Evolutionary conservation across 2,329 filamentous ascomycete genomes (phyloP), one percentile per base, ranked within the genome.

Genomic region (Akanthomyces uredinophilus): DNA sequence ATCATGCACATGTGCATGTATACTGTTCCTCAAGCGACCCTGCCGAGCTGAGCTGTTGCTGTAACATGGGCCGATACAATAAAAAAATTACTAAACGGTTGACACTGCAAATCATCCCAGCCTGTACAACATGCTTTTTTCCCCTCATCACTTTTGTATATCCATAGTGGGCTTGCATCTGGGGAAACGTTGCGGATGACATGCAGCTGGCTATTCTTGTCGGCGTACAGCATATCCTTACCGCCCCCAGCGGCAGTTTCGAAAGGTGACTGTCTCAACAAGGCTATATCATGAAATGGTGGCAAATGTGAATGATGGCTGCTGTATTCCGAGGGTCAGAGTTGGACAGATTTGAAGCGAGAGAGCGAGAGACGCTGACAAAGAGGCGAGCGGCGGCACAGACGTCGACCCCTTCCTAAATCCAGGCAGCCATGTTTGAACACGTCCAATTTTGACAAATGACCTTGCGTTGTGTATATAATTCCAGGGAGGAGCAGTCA

Each of bases 371-470:
- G 41, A n/a, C n/a, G 18, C n/a, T n/a, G 41, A 44, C 10, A 3
- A 44, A 44, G 3, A 44, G n/a, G 18, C 18, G n/a, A 16, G 18
- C 5, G 41, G 41, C 41, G n/a, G 41, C 41, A 20, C 41, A 20
- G 16, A 44, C n/a, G n/a, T 44, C n/a, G 41, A 44, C 24, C 46
- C 22, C 46, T n/a, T 29, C 13, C 46, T 44, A 44, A 44, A 20
- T 44, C 41, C n/a, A 44, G 41, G 41, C 41, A 44, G n/a, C 41
- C 22, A 18, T 49, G 22, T 8, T 8, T 27, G 14, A 22, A 7
- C 16, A 37, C 13, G 27, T 56, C 35, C 52, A 32, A 43, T 60
- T 60, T 60, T 51, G 56, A 60, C 56, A 44, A 60, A 60, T 60
- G 46, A 60, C 47, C 46, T 50, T 60, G 46, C 35, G 22, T 43